Evolutionary conservation across 495 filamentous ascomycete genomes (phyloP).

Genomic region (Neurospora discreta): DNA sequence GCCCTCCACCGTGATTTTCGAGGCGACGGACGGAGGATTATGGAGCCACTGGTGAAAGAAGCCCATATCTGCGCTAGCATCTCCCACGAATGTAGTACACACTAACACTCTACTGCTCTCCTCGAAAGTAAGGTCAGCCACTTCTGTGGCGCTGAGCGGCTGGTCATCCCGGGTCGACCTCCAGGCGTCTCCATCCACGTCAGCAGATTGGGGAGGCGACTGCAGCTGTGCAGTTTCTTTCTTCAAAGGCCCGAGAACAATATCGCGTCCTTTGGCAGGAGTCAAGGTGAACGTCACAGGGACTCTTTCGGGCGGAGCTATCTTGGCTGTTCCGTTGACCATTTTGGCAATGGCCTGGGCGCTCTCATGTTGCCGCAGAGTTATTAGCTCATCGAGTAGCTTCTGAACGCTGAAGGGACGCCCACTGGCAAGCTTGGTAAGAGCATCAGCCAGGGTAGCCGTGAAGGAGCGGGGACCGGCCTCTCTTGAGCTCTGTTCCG

Average conservation of each 20-base stretch:
- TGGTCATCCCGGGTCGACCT: slow-evolving; percentile 23
- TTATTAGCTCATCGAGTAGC: slow-evolving; percentile 38
- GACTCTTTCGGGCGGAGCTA: slow-evolving; percentile 24
- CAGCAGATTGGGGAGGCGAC: slow-evolving; percentile 29
- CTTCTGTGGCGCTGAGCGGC: slow-evolving; percentile 27
- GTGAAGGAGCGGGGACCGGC: slow-evolving; percentile 40
- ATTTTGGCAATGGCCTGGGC: slow-evolving; percentile 25
- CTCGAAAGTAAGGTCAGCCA: slow-evolving; percentile 39
- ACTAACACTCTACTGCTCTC: slow-evolving; percentile 39
- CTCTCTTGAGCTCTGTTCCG: slow-evolving; percentile 35
- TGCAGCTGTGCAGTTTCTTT: slow-evolving; percentile 23
- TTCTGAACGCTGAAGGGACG: slow-evolving; percentile 38
- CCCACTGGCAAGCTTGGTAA: slow-evolving; percentile 32
- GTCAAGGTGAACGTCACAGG: slow-evolving; percentile 40
- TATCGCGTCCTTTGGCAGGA: slow-evolving; percentile 33
- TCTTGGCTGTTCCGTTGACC: slow-evolving; percentile 33
- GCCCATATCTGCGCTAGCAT: slow-evolving; percentile 45
- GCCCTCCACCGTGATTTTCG: slow-evolving; percentile 44
- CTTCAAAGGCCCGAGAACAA: slow-evolving; percentile 34
- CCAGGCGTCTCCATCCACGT: slow-evolving; percentile 23
- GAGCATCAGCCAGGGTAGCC: slow-evolving; percentile 34
- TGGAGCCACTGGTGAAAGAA: slow-evolving; percentile 48
- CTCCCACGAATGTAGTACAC: slow-evolving; percentile 45
- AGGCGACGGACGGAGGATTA: slow-evolving; percentile 33
- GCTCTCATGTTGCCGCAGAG: slow-evolving; percentile 30